Evolutionary conservation across 305 asterid species (phyloP).

Genomic region (Plantago rigida): DNA sequence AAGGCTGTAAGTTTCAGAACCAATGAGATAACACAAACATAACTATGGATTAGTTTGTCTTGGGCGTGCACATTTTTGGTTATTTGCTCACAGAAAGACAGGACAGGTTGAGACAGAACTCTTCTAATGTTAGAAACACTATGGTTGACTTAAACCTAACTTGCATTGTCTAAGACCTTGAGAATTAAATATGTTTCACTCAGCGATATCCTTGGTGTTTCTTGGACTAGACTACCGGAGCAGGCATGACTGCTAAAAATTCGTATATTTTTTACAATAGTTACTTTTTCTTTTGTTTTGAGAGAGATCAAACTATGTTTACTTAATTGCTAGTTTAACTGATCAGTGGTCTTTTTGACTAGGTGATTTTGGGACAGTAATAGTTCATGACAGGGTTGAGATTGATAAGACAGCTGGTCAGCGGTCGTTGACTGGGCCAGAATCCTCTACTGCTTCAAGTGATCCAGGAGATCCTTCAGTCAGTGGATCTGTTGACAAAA

Average conservation of each 20-base stretch:
- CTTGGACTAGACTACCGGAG: not conserved
- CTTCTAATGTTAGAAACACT: no score
- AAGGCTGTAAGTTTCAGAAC: not conserved
- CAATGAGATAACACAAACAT: not conserved
- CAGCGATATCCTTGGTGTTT: not conserved
- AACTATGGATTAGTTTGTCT: not conserved
- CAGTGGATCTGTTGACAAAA: conserved; percentile 38
- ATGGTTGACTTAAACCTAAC: no score
- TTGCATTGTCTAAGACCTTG: no score
- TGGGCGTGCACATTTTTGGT: not conserved
- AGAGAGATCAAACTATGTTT: not conserved
- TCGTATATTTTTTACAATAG: no score
- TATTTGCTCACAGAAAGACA: no score
- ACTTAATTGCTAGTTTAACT: conserved; percentile 2
- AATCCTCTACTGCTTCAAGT: conserved; percentile 37
- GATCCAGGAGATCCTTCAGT: conserved; percentile 39
- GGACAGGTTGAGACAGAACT: no score
- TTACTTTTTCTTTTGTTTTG: no score
- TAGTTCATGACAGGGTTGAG: conserved; percentile 57
- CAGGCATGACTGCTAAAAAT: not conserved
- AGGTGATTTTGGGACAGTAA: conserved; percentile 90
- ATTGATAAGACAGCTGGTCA: conserved; percentile 34
- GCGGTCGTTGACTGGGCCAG: conserved; percentile 30
- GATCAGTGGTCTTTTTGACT: conserved; percentile 28
- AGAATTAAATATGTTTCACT: not conserved